Evolutionary conservation across 352 stramenopile genomes (phyloP).

Genomic region (Phytophthora colocasiae): DNA sequence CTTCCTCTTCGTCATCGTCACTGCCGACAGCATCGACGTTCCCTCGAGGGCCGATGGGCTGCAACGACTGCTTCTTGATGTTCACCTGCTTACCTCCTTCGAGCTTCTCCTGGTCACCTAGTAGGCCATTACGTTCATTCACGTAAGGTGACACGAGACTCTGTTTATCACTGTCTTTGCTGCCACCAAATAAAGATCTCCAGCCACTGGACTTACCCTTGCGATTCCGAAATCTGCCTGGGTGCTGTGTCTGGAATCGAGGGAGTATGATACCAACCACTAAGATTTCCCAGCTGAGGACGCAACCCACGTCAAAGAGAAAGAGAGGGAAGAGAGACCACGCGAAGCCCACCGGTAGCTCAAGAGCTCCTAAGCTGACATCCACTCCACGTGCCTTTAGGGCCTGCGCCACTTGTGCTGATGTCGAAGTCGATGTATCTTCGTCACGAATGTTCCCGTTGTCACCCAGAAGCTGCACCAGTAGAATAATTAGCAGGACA

Average conservation of each 20-base stretch:
- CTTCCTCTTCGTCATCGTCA: constrained; percentile 53
- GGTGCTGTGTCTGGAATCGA: constrained; percentile 55
- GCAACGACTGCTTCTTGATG: constrained; percentile 19
- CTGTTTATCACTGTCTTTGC: constrained; percentile 32
- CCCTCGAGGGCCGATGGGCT: constrained; percentile 16
- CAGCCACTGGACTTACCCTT: constrained; percentile 23
- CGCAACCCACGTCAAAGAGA: constrained; percentile 64
- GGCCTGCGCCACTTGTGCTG: constrained; percentile 41
- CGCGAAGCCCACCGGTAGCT: constrained; percentile 59
- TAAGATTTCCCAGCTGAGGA: constrained; percentile 65
- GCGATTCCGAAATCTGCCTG: constrained; percentile 17
- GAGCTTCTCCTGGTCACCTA: constrained; percentile 33
- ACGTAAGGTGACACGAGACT: constrained; percentile 58
- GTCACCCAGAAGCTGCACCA: constrained; percentile 74
- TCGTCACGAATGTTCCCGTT: constrained; percentile 63
- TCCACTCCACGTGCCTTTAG: constrained; percentile 51
- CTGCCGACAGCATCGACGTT: constrained; percentile 7
- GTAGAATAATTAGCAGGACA: constrained; percentile 61
- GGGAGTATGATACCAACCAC: constrained; percentile 63
- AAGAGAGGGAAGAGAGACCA: constrained; percentile 77
- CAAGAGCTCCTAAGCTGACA: constrained; percentile 62
- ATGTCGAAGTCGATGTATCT: constrained; percentile 50
- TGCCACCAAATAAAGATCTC: constrained; percentile 28
- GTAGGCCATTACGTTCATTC: constrained; percentile 58
- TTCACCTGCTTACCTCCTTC: constrained; percentile 21